Base-by-base conservation (phyloP, 1,139 yeast species). In the Zygosaccharomyces sapae region DNA sequence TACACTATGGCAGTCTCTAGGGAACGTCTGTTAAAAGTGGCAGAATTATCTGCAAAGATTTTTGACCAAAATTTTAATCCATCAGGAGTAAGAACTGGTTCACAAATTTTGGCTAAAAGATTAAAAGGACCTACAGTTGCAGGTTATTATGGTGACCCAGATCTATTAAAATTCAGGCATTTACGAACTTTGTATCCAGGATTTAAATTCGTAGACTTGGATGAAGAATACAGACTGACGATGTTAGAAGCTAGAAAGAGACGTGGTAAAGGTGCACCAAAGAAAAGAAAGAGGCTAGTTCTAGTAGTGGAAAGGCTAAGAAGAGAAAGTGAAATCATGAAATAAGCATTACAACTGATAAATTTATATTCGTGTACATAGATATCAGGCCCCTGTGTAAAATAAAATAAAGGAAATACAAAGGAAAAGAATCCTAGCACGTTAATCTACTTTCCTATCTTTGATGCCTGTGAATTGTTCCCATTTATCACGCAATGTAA, bases 261-360 rank as follows among this genome's bases (percentile, higher is more conserved):
- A 77, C 84, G 95, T 79, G 90, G 88, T 66, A 87, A 87, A 70
- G 95, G 95, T 66, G 94, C 96, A 16, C 96, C 96, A 57, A 80
- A 84, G 73, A 87, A 87, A 80, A 79, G 69, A 75, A 71, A 57
- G 76, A 70, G 57, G 53, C 71, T 30, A 38, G 47, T 31, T 35
- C 43, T 20, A 64, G 69, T 19, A 56, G 58, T 27, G 66, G 60
- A 35, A 60, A 58, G 35, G 62, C 63, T 41, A 69, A 72, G 61
- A 72, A 73, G 63, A 68, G 67, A 52, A 68, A 66, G 53, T 60
- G 43, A 41, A 25, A n/a, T n/a, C n/a, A n/a, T 12, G n/a, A 36
- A 10, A 27, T 27, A 9, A 27, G 30, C 30, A 12, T 22, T 6
- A 30, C 22, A n/a, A n/a, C n/a, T 24, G 27, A 27, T 13, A 27